Base-by-base conservation (phyloP, 495 filamentous ascomycete genomes). In the Aspergillus affinis region DNA sequence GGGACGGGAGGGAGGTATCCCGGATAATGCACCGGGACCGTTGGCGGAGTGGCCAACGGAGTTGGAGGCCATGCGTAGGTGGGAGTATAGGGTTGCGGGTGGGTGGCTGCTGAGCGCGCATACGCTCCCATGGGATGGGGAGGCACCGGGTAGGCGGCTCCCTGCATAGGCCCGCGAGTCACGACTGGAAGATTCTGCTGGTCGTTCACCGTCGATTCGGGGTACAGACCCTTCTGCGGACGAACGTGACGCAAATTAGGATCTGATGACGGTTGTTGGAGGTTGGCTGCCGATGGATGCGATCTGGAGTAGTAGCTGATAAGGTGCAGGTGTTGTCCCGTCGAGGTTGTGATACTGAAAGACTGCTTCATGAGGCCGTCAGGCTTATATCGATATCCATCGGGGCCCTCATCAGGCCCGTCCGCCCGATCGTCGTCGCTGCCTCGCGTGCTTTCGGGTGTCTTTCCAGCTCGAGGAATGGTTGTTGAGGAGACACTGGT, bases 321-420 rank as follows among this genome's bases (percentile, higher is more conserved):
- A 45, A 98, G 80, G 71, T 98, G 94, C 6, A 98, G 84, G 66
- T 98, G 96, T 61, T 97, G 91, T 29, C 90, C 89, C 20, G 81
- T 84, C 8, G 89, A 88, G 3, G 93, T 98, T 4, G 93, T 96
- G 70, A 98, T 98, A 78, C 93, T 97, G 81, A 98, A 98, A 0
- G 94, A 98, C 74, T 98, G 94, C 80, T 98, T 98, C 92, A 97
- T 96, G 41, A 98, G 78, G 0, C 94, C 94, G 66, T 98, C 94
- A 2, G 90, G 88, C 77, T 98, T 98, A 75, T 98, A 98, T 55
- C 93, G 84, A 71, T 98, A 98, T 13, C 94, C 94, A 72, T 98
- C 94, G 0, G 90, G 94, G 41, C 93, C 94, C 48, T 91, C 90
- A 30, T 93, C 91, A 0, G 73, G 75, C 60, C 87, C 87, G 63